These are phyloP conservation scores for Volutella citrinella DNA, from an alignment of 2,329 filamentous ascomycete species.

Conservation along the genomic window DNA sequence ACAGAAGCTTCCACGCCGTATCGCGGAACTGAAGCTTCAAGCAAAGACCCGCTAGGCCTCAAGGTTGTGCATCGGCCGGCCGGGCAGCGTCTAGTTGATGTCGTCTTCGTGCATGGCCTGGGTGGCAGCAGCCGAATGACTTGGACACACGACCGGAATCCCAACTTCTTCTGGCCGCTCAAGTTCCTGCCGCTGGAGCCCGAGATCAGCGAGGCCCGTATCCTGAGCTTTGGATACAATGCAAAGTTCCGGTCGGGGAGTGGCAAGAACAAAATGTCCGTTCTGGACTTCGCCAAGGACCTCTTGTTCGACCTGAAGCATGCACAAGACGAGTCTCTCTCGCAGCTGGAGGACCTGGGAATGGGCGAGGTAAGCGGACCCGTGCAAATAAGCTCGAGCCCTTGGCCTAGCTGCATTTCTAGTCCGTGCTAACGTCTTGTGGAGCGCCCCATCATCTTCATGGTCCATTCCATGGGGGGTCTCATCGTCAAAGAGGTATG, in stretches of 20 bases:
- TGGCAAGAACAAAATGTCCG: conserved; percentile 20
- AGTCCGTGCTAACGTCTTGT: no score
- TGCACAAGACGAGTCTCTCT: conserved; percentile 3
- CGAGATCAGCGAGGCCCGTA: conserved; percentile 28
- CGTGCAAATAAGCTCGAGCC: no score
- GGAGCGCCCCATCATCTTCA: conserved; percentile 39
- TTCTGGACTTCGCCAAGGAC: conserved; percentile 32
- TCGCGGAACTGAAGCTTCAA: neutral
- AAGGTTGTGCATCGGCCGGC: conserved; percentile 1
- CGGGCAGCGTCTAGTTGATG: conserved; percentile 13
- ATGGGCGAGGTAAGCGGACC: conserved; percentile 26
- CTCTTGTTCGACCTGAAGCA: conserved; percentile 27
- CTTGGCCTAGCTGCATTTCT: no score
- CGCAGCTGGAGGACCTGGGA: conserved; percentile 19
- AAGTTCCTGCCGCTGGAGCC: conserved; percentile 31
- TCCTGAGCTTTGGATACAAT: conserved; percentile 36
- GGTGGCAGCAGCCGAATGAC: conserved; percentile 34
- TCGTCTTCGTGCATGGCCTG: conserved; percentile 40
- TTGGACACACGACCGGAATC: conserved; percentile 30
- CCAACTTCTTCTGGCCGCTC: conserved; percentile 33
- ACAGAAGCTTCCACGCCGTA: neutral
- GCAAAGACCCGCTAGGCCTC: neutral
- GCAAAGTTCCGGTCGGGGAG: conserved; percentile 26
- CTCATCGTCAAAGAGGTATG: conserved; percentile 23
- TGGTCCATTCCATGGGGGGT: conserved; percentile 45